A percentile compares a stretch with the other conserved stretches of the same genome.
Conservation (phyloP, 768 basidiomycete species). For the Austroboletus festivus region DNA sequence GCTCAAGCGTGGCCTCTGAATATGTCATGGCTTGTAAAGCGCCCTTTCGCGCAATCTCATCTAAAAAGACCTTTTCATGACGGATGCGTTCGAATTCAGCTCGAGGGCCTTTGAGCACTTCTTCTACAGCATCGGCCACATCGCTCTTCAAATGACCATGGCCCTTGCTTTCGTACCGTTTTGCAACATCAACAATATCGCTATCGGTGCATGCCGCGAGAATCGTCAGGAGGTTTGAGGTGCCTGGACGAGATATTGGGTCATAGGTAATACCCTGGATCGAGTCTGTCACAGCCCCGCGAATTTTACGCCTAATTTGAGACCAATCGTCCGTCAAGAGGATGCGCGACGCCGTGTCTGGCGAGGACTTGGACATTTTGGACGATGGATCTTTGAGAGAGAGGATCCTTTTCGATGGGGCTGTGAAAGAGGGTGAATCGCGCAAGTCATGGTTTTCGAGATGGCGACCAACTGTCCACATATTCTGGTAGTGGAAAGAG, state of each 20-base stretch:
- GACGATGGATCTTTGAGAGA: conserved; percentile 80
- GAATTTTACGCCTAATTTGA: conserved; percentile 68
- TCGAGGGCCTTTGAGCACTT: conserved; percentile 61
- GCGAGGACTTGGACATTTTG: conserved; percentile 96
- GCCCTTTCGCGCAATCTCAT: conserved; percentile 61
- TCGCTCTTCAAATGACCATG: conserved; percentile 72
- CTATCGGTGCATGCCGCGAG: conserved; percentile 68
- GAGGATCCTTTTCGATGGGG: conserved; percentile 75
- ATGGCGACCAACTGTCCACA: conserved; percentile 60
- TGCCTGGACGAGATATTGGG: conserved; percentile 74
- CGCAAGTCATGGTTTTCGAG: neutral
- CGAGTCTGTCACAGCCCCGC: conserved; percentile 84
- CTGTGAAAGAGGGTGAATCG: conserved; percentile 36
- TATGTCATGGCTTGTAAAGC: conserved; percentile 36
- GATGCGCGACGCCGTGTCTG: conserved; percentile 75
- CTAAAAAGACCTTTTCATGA: conserved; percentile 37
- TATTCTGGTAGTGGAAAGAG: conserved; percentile 73
- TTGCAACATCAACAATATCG: conserved; percentile 43
- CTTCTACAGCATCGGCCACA: conserved; percentile 69
- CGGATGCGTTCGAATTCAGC: conserved; percentile 64
- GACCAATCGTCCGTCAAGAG: conserved; percentile 71
- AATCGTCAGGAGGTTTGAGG: conserved; percentile 78
- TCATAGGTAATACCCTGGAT: conserved; percentile 74
- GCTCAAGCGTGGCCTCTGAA: conserved; percentile 61
- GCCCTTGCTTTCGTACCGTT: conserved; percentile 50